Evolutionary conservation across 1,139 yeast genomes (phyloP), one percentile per base, ranked within the genome.

Genomic region (Suhomyces wounanorum): DNA sequence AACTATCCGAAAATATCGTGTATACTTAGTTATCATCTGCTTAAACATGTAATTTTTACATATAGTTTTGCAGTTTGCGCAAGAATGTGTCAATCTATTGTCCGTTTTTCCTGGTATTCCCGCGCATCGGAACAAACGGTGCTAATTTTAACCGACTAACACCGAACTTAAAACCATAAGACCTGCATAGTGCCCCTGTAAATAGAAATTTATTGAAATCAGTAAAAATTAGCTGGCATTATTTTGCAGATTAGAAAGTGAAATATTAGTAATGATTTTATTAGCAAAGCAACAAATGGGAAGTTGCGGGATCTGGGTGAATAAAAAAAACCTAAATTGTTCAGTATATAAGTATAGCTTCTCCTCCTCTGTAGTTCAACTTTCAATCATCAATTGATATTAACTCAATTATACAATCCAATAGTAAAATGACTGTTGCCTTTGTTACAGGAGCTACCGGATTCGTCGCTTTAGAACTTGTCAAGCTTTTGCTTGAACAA

Each of bases 391-490:
- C 33, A 30, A 30, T 30, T 30, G 33, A 30, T 11, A 8, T 11
- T 4, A 9, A 9, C 14, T 4, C 33, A 10, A 9, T 2, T n/a
- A 11, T 11, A 30, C 13, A 13, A 9, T 9, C 35, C 11, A 5
- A 31, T 13, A 10, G 21, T n/a, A 33, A 10, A 16, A 40, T 40
- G 42, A n/a, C 44, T 5, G 33, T 23, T 11, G 73, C 70, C 10
- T 63, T 73, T 47, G 69, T 74, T 30, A 63, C 78, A 10, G 79
- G 78, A 3, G 76, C 76, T 31, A 64, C 66, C 44, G 78, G 78
- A 3, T 74, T 64, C 55, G 61, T 73, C 45, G 77, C 75, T 14
- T 72, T 68, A 45, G 74, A 73, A 52, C 60, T 71, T 17, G 62
- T 70, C 40, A 61, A 63, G 44, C 57, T 58, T 40, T 59, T 71